Evolutionary conservation across 106 monocot genomes (phyloP).

Genomic region (Vanilla planifolia): DNA sequence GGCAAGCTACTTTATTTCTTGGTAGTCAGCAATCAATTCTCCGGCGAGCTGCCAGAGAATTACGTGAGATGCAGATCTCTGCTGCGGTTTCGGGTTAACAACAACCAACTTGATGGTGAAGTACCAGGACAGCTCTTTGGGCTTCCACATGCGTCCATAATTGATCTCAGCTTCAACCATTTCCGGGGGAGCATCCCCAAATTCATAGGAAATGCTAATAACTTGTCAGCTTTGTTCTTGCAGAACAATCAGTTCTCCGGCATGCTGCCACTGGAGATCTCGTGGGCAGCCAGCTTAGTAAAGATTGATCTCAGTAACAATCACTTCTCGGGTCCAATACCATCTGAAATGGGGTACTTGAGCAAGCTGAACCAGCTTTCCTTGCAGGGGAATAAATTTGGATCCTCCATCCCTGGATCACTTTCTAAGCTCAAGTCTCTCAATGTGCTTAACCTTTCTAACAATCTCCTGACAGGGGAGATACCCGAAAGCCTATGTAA

Average conservation of each 20-base stretch:
- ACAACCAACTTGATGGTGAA: slow-evolving; percentile 51
- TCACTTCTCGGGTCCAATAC: slow-evolving; percentile 61
- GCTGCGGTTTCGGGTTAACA: slow-evolving; percentile 72
- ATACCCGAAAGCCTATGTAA: slow-evolving; percentile 76
- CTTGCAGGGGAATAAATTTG: slow-evolving; percentile 62
- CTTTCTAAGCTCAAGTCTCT: slow-evolving; percentile 63
- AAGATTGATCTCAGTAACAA: slow-evolving; percentile 93
- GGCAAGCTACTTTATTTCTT: slow-evolving; percentile 65
- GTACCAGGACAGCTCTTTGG: slow-evolving; percentile 51
- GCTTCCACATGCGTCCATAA: slow-evolving; percentile 66
- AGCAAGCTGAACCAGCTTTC: slow-evolving; percentile 60
- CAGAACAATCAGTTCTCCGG: slow-evolving; percentile 65
- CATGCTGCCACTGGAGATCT: slow-evolving; percentile 46
- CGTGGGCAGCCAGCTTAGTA: slow-evolving; percentile 41
- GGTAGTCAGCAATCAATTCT: slow-evolving; percentile 56
- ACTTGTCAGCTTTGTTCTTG: slow-evolving; percentile 68
- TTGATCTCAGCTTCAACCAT: slow-evolving; percentile 67
- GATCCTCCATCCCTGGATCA: slow-evolving; percentile 60
- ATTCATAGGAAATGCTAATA: slow-evolving; percentile 61
- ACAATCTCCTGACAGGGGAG: slow-evolving; percentile 70
- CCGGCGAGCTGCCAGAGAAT: slow-evolving; percentile 44
- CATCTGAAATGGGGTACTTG: slow-evolving; percentile 50
- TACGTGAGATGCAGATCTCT: slow-evolving; percentile 49
- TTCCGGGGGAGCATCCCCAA: slow-evolving; percentile 56
- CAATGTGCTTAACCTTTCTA: slow-evolving; percentile 91